phyloP scores from a whole-genome alignment of 1,284 basidiomycete genomes.

The Heliocybe sulcata region DNA sequence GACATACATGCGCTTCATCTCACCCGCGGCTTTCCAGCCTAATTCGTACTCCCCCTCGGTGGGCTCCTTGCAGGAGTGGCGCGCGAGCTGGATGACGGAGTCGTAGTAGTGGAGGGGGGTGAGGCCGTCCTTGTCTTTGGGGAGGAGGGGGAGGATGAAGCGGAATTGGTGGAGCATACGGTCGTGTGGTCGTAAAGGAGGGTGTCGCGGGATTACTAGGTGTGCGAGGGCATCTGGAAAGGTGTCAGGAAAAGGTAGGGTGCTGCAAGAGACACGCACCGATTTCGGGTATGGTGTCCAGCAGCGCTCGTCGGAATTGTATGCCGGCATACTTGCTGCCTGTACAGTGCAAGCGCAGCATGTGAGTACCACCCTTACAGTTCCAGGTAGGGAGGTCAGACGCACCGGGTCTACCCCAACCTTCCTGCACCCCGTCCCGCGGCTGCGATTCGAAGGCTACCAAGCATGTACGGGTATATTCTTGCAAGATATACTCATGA shows the following conservation, averaged over 20 bases:
- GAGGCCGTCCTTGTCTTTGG: constrained; percentile 51
- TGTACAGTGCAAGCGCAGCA: constrained; percentile 12
- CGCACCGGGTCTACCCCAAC: constrained; percentile 76
- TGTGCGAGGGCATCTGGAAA: constrained; percentile 54
- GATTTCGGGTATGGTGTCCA: constrained; percentile 60
- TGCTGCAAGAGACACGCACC: constrained; percentile 32
- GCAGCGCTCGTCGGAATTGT: constrained; percentile 54
- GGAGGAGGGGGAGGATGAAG: constrained; percentile 61
- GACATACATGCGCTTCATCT: constrained; percentile 50
- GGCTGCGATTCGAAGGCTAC: constrained; percentile 74
- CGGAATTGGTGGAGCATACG: constrained; percentile 70
- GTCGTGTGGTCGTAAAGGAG: constrained; percentile 52
- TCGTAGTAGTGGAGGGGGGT: constrained; percentile 70
- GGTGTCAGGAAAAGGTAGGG: not conserved
- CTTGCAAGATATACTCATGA: constrained; percentile 67
- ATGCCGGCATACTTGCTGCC: constrained; percentile 53
- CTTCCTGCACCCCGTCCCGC: constrained; percentile 62
- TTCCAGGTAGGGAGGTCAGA: too few relatives aligned
- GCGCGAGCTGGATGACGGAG: constrained; percentile 69
- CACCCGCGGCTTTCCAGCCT: constrained; percentile 56
- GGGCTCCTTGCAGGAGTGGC: constrained; percentile 56
- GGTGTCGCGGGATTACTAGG: constrained; percentile 55
- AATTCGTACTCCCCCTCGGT: constrained; percentile 63
- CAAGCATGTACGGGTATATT: constrained; percentile 73
- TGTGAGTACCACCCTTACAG: not conserved